phyloP scores from a whole-genome alignment of 2,329 filamentous ascomycete species.

The Sclerotinia sclerotiorum region DNA sequence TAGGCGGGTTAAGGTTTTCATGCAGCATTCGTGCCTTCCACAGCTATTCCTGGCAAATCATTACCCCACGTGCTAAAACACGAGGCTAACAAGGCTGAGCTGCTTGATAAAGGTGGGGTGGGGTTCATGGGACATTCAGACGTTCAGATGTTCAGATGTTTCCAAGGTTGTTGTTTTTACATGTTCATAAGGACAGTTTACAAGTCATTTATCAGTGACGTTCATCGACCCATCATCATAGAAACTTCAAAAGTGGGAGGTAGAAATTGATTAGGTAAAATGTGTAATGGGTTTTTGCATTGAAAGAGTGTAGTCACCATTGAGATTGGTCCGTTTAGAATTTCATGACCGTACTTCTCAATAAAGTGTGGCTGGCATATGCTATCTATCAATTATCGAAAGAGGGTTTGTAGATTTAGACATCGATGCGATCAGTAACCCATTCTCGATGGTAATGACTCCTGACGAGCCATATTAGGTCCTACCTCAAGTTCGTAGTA shows the following conservation, averaged over 20 bases:
- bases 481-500: background rate
- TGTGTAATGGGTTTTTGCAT: background rate
- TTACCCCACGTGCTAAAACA: slow-evolving; percentile 14
- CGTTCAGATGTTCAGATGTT: too few relatives aligned
- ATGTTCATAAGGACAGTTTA: background rate
- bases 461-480: background rate
- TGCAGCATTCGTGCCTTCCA: background rate
- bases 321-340: background rate
- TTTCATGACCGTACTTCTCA: background rate
- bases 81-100: slow-evolving; percentile 15
- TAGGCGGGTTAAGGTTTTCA: background rate
- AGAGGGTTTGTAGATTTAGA: background rate
- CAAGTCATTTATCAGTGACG: slow-evolving; percentile 1
- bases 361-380: background rate
- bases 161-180: background rate
- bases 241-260: background rate
- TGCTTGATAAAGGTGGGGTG: slow-evolving; percentile 7
- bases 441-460: background rate
- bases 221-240: background rate
- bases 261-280: background rate
- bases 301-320: background rate
- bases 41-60: slow-evolving; percentile 10
- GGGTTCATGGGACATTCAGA: background rate
- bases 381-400: background rate
- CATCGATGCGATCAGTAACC: background rate